Percentiles rank a stretch among this genome's conserved stretches.
These are phyloP conservation scores for Globisporangium camurandrum DNA, from an alignment of 352 stramenopile species.

Conservation along the genomic window DNA sequence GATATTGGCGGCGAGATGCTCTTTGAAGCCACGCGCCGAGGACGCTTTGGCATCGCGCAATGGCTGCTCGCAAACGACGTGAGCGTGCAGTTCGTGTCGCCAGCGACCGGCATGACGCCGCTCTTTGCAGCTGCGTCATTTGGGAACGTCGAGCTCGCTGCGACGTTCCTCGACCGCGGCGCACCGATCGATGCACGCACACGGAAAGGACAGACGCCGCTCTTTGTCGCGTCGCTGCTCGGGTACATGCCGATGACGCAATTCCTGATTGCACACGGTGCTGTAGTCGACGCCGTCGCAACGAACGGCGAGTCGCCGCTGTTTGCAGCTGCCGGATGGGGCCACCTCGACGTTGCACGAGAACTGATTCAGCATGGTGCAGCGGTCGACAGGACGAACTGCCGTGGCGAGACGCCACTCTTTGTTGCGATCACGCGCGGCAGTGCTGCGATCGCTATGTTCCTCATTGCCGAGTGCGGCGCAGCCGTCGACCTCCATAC, in stretches of 20 bases:
- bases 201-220: conserved; percentile 4
- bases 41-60: conserved; percentile 4
- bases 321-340: conserved; percentile 4
- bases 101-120: conserved; percentile 5
- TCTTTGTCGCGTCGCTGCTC: conserved; percentile 5
- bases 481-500: conserved; percentile 3
- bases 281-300: background rate
- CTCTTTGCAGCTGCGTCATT: conserved; percentile 9
- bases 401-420: conserved; percentile 6
- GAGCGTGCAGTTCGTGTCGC: conserved; percentile 3
- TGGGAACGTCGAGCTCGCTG: conserved; percentile 4
- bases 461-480: conserved; percentile 2
- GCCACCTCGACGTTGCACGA: conserved; percentile 4
- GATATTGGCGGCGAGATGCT: conserved; percentile 4
- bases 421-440: conserved; percentile 5
- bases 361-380: conserved; percentile 4
- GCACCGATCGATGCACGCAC: conserved; percentile 1
- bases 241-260: conserved; percentile 3
- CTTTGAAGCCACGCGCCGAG: conserved; percentile 8
- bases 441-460: background rate
- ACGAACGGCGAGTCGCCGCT: conserved; percentile 2
- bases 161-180: conserved; percentile 3
- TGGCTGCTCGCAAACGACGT: conserved; percentile 4
- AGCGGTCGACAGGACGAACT: conserved; percentile 3
- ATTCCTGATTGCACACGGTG: conserved; percentile 5